Base-by-base conservation (phyloP, 768 basidiomycete species). In the Hypholoma sublateritium region DNA sequence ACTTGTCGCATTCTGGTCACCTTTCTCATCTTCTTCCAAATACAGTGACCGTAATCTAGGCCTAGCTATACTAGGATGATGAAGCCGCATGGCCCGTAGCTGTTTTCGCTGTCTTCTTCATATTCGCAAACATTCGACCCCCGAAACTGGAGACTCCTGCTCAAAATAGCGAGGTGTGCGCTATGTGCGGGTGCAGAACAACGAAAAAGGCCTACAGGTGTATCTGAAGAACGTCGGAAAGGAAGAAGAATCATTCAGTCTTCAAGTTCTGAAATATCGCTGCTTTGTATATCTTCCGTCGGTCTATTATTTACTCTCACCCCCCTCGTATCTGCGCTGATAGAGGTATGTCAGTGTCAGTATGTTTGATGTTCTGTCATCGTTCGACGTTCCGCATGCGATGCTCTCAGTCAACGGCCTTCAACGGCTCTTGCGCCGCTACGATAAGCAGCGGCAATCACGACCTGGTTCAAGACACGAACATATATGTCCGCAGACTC, bases 281-380 rank as follows among this genome's bases (percentile, higher is more conserved):
- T 8, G 19, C 16, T 53, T 45, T 25, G 34, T 53, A 45, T 46
- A 45, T 46, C 53, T 8, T 35, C 34, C 34, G 53, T 53, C 46
- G 25, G 43, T 41, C 14, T 50, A 17, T 51, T 56, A 32, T 50
- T 53, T 37, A 37, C 52, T 43, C 37, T 48, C 22, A 24, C 36
- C 54, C 36, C 54, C 53, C 25, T 45, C 52, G 52, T 49, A 56
- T 56, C 51, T 60, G 62, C 56, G 57, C 54, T 51, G 62, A 58
- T 63, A 60, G 59, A 56, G 47, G 45, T 24, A 50, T 49, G 58
- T 63, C 59, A 60, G 24, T 47, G 50, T 53, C 45, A 58, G 16
- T 51, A 32, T 17, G 17, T 39, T 47, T 58, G 58, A 57, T 58
- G 53, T 42, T 24, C 37, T 63, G 53, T 46, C 62, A 60, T 36